Base-by-base conservation (phyloP, 2,329 filamentous ascomycete species). In the Colletotrichum abscissum region DNA sequence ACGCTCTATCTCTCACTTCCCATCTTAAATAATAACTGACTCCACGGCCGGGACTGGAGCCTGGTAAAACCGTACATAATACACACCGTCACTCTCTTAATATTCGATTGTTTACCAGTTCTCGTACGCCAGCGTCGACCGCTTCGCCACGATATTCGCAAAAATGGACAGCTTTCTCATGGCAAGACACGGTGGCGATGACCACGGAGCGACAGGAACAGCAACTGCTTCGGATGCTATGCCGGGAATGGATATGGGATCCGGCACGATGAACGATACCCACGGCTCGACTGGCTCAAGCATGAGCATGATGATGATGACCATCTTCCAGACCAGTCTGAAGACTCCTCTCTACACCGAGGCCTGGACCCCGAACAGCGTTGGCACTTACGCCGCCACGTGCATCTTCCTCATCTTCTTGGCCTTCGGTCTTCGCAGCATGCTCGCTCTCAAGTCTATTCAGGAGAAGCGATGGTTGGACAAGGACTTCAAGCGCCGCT, bases 391-490 rank as follows among this genome's bases (percentile, higher is more conserved):
- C 83, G 95, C 94, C 1, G 96, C 91, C 69, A 97, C 95, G 33
- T 97, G 96, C 86, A 94, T 98, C 81, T 98, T 98, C 84, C 89
- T 98, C 72, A 92, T 98, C 80, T 77, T 93, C 57, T 91, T 98
- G 64, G 92, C 92, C 73, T 86, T 92, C 74, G 79, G 93, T 69
- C 91, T 92, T 79, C 93, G 95, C 65, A 84, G 87, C 24, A 86
- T 98, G 19, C 85, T 96, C 63, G 95, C 95, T 3, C 86, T 90
- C 78, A 95, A 94, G 80, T 90, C 84, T 84, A 91, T 85, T 82
- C 88, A 84, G 81, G 90, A 89, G 82, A 80, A 86, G 76, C 84
- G 86, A 57, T 97, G 94, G 92, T 84, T 93, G 59, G 91, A 94
- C 80, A 84, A 84, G 35, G 94, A 95, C 78, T 86, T 94, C 78